Percentiles rank a stretch among this genome's conserved stretches.
These are phyloP conservation scores for Leccinum truebloodii DNA, from an alignment of 768 basidiomycete species.

Conservation along the genomic window DNA sequence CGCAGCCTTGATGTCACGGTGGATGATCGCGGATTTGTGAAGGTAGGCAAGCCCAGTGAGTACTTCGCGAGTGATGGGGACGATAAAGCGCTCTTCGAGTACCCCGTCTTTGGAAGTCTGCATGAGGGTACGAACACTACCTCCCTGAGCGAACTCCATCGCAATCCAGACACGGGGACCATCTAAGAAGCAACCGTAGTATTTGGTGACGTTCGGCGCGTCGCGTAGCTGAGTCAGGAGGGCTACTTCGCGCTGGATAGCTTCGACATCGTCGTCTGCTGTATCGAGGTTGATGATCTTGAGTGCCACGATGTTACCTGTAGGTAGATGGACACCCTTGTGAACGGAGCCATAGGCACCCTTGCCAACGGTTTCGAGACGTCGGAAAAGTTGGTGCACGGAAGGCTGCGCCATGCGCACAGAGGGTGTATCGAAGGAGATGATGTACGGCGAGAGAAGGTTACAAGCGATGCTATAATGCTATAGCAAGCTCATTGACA, in stretches of 20 bases:
- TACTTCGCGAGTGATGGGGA: slow-evolving; percentile 86
- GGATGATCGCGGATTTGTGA: slow-evolving; percentile 93
- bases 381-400: slow-evolving; percentile 79
- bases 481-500: slow-evolving; percentile 3
- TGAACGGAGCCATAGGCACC: slow-evolving; percentile 97
- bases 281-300: slow-evolving; percentile 99
- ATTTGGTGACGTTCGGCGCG: slow-evolving; percentile 89
- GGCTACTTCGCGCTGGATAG: slow-evolving; percentile 95
- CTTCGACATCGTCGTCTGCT: slow-evolving; percentile 92
- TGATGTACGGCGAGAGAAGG: slow-evolving; percentile 1
- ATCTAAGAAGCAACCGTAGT: slow-evolving; percentile 95
- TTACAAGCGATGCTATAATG: background rate
- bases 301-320: slow-evolving; percentile 89
- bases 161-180: slow-evolving; percentile 98
- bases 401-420: slow-evolving; percentile 49
- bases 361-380: slow-evolving; percentile 91
- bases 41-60: slow-evolving; percentile 85
- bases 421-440: background rate
- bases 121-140: slow-evolving; percentile 91
- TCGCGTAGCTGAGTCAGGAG: slow-evolving; percentile 88
- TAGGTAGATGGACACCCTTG: slow-evolving; percentile 81
- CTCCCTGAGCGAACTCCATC: slow-evolving; percentile 97
- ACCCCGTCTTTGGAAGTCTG: slow-evolving; percentile 74
- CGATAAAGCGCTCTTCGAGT: slow-evolving; percentile 88
- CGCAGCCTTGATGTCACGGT: slow-evolving; percentile 97